Evolutionary conservation across 2,329 filamentous ascomycete genomes (phyloP), one percentile per base, ranked within the genome.

Genomic region (Colletotrichum sp.): DNA sequence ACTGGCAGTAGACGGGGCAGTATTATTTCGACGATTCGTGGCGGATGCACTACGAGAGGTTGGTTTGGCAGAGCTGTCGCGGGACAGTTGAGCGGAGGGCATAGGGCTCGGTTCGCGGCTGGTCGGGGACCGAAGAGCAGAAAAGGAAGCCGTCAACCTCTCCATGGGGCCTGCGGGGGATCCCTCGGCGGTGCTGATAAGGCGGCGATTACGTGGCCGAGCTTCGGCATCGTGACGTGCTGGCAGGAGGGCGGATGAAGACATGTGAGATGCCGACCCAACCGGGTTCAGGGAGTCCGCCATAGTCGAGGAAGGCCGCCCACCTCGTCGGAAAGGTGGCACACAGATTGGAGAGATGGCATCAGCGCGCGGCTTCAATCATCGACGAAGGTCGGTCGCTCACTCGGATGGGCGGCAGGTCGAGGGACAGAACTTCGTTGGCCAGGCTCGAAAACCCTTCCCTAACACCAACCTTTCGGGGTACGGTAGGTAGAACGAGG

Each of bases 201-300:
- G 83, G 64, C 87, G 89, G 71, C 90, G 87, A 78, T 90, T 90
- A 75, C 90, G 89, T 70, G 89, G 87, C 30, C 90, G 88, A 71
- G 86, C 80, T 72, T 86, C 85, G 77, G 86, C 81, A 78, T 87
- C 85, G 74, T 83, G 84, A 65, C 86, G 84, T 78, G 86, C 82
- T 57, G 87, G 83, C 68, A 85, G 83, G 70, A 88, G 81, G 64
- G 86, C 85, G 57, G 89, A 90, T 71, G 89, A 88, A 72, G 88
- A 85, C 82, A 87, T 85, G 78, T 85, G 83, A 76, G 83, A 83
- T 77, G 83, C 81, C 69, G 80, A 76, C 75, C 80, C 80, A 74
- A 79, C 78, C 77, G 83, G 79, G 77, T 78, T 78, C 80, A 69
- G 27, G 36, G 77, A 71, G 44, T 78, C 68, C 67, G 76, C 69